Percentiles rank a stretch among this genome's conserved stretches.
These are phyloP conservation scores for Aspergillus pseudotamarii DNA, from an alignment of 2,329 filamentous ascomycete genomes.

Conservation along the genomic window DNA sequence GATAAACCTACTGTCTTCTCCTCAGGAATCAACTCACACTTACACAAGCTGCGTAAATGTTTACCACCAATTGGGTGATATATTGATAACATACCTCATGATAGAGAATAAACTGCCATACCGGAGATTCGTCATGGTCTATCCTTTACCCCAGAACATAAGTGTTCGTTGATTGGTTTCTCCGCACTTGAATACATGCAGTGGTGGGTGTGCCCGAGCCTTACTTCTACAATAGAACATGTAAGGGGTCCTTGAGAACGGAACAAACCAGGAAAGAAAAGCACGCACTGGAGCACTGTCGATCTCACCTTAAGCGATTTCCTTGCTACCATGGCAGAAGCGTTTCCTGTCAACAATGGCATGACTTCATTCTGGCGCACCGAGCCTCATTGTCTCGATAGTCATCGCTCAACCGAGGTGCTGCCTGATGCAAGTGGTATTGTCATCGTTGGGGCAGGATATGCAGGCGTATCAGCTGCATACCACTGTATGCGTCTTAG, in stretches of 20 bases:
- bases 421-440: constrained; percentile 47
- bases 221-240: not conserved
- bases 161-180: not conserved
- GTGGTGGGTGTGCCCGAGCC: not conserved
- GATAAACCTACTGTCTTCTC: not conserved
- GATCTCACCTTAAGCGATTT: not conserved
- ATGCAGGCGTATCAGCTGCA: constrained; percentile 45
- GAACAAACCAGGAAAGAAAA: not conserved
- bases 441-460: constrained; percentile 50
- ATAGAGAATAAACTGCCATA: not conserved
- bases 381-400: constrained; percentile 43
- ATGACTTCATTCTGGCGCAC: constrained; percentile 48
- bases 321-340: constrained; percentile 18
- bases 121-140: not conserved
- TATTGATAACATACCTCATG: not conserved
- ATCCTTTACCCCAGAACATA: not conserved
- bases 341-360: constrained; percentile 24
- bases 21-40: not conserved
- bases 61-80: not conserved
- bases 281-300: too few relatives aligned
- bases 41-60: not conserved
- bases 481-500: constrained; percentile 42
- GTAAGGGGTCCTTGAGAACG: not conserved
- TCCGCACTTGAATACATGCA: not conserved
- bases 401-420: constrained; percentile 41